A percentile compares a stretch with the other conserved stretches of the same genome.
Conservation (phyloP, 2,329 filamentous ascomycete species). For the Fusarium oligoseptatum region DNA sequence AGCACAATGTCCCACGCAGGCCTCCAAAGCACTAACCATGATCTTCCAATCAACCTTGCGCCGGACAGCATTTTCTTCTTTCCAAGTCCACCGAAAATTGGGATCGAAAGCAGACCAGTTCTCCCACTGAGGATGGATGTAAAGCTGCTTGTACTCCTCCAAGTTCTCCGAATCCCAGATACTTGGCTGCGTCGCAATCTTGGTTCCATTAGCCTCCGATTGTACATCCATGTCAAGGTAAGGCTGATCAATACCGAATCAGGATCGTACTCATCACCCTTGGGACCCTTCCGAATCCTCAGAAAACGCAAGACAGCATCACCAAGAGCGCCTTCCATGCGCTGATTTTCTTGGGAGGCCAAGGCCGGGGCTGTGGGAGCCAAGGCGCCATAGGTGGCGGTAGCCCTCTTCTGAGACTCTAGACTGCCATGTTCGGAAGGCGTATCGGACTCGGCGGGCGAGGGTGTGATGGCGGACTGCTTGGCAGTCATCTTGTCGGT, state of each 20-base stretch:
- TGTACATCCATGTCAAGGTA: neutral
- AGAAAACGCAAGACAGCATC: slow-evolving; percentile 51
- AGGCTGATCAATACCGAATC: slow-evolving; percentile 13
- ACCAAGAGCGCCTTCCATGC: slow-evolving; percentile 50
- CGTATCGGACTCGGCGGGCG: neutral
- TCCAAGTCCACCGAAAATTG: slow-evolving; percentile 52
- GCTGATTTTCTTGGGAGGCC: slow-evolving; percentile 43
- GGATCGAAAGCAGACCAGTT: slow-evolving; percentile 52
- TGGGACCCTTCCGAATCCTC: slow-evolving; percentile 50
- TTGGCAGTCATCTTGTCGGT: slow-evolving; percentile 2
- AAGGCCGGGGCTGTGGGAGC: slow-evolving; percentile 33
- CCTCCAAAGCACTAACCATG: slow-evolving; percentile 43
- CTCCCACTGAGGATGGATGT: slow-evolving; percentile 55
- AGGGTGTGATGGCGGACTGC: neutral
- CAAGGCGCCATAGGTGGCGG: neutral
- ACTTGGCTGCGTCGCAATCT: slow-evolving; percentile 54
- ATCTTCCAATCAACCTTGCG: slow-evolving; percentile 55
- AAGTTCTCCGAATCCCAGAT: slow-evolving; percentile 54
- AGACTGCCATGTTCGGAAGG: slow-evolving; percentile 14
- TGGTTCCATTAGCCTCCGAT: slow-evolving; percentile 25
- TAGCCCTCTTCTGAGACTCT: neutral
- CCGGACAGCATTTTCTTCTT: slow-evolving; percentile 51
- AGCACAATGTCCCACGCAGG: neutral
- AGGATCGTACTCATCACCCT: slow-evolving; percentile 44
- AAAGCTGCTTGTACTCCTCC: slow-evolving; percentile 52